Evolutionary conservation across 345 rosid species (phyloP).

Genomic region (Balakata baccata): DNA sequence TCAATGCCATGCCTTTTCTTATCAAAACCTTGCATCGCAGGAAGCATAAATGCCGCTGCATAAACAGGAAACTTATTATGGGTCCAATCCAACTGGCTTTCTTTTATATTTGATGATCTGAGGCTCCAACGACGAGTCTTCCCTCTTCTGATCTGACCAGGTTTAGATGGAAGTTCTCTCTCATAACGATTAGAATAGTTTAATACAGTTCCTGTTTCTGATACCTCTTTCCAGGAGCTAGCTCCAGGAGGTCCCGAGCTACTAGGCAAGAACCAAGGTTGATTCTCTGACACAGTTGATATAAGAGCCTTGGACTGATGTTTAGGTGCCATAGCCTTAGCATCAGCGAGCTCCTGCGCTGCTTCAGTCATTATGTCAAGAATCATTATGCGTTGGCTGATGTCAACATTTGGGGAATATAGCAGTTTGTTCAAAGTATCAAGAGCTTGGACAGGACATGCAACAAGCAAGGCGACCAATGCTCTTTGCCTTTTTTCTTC

Average conservation of each 20-base stretch:
- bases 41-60: constrained; percentile 97
- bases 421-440: constrained; percentile 56
- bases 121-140: constrained; percentile 84
- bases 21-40: constrained; percentile 93
- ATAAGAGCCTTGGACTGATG: constrained; percentile 47
- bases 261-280: constrained; percentile 92
- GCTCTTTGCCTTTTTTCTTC: constrained; percentile 94
- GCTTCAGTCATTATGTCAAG: constrained; percentile 93
- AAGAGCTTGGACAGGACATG: constrained; percentile 74
- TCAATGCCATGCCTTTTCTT: constrained; percentile 94
- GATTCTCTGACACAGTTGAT: constrained; percentile 69
- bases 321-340: constrained; percentile 55
- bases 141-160: constrained; percentile 57
- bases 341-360: constrained; percentile 79
- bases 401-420: constrained; percentile 81
- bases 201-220: constrained; percentile 53
- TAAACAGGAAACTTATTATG: constrained; percentile 79
- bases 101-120: constrained; percentile 43
- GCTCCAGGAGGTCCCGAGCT: constrained; percentile 60
- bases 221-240: constrained; percentile 72
- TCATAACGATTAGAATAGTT: constrained; percentile 79
- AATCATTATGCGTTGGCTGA: constrained; percentile 95
- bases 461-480: constrained; percentile 71
- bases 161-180: constrained; percentile 72
- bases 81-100: constrained; percentile 49